A percentile compares a stretch with the other conserved stretches of the same genome.
phyloP scores from a whole-genome alignment of 1,284 basidiomycete genomes.

The Puccinia horiana region DNA sequence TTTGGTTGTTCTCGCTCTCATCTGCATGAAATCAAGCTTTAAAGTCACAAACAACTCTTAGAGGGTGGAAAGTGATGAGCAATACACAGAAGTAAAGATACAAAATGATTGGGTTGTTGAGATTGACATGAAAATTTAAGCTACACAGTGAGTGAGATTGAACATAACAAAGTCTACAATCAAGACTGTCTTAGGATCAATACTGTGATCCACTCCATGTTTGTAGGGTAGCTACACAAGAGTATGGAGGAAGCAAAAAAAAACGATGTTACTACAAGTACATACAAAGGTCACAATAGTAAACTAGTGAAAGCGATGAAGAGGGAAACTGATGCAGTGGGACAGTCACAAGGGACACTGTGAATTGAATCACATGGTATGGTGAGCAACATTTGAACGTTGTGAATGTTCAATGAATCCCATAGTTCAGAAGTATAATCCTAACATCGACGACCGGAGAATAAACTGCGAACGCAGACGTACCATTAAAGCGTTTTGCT shows the following conservation, averaged over 20 bases:
- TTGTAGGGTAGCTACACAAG: background rate
- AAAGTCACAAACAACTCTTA: too few species aligned
- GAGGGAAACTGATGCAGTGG: background rate
- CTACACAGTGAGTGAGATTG: too few species aligned
- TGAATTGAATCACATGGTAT: background rate
- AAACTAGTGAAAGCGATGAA: background rate
- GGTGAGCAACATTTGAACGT: background rate
- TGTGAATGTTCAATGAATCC: background rate
- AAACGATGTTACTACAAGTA: background rate
- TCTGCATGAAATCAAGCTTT: too few species aligned
- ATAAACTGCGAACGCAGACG: conserved; percentile 62
- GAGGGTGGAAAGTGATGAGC: too few species aligned
- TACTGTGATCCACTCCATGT: background rate
- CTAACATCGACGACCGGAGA: conserved; percentile 50
- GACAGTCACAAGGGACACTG: background rate
- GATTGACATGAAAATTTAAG: too few species aligned
- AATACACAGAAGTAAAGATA: too few species aligned
- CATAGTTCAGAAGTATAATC: too few species aligned
- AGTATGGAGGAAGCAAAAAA: background rate
- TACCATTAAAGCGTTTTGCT: conserved; percentile 89
- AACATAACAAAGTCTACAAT: too few species aligned
- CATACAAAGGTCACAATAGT: background rate
- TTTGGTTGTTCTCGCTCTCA: too few species aligned
- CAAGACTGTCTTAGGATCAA: too few species aligned
- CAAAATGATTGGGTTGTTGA: too few species aligned